Evolutionary conservation across 208 protist species (phyloP), one percentile per base, ranked within the genome.

Genomic region (Histomonas meleagridis): DNA sequence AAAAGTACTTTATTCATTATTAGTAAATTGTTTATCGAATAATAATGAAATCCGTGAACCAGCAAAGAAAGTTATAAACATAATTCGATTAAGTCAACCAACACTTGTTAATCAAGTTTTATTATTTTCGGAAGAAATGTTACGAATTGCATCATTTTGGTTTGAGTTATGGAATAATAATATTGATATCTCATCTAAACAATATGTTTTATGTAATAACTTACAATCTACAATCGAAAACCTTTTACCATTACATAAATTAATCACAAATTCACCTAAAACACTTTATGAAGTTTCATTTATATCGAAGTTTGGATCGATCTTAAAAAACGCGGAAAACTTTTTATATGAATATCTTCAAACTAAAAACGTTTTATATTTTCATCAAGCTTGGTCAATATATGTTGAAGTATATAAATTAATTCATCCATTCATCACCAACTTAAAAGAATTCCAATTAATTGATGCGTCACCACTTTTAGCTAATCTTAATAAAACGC

Each of bases 281-380:
- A 79, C 70, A 49, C n/a, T 79, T 18, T 79, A 49, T 43, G 70
- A 79, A 79, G 70, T 79, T 43, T 48, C 32, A 14, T 79, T 79
- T 28, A 40, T 35, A 21, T 23, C 70, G 28, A 32, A 79, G 40
- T 79, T 79, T 18, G 70, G 40, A 3, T 46, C n/a, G 9, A 10
- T 79, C 4, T 28, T 79, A 9, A 1, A 49, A 3, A 32, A 79
- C 3, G 70, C 70, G 21, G 1, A 43, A n/a, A 28, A 23, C 18
- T 35, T 79, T 18, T 7, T 79, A 2, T 18, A 79, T 7, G 70
- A 23, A 9, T 79, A 46, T 43, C 10, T 49, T 3, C 26, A 79
- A 18, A 35, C n/a, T 3, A 3, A 49, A 18, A 35, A 79, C 49
- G 40, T 46, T 12, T 14, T 46, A 23, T 23, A 32, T n/a, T 79